Evolutionary conservation across 164 flowering plant species (phyloP).

Genomic region (Sedum album): DNA sequence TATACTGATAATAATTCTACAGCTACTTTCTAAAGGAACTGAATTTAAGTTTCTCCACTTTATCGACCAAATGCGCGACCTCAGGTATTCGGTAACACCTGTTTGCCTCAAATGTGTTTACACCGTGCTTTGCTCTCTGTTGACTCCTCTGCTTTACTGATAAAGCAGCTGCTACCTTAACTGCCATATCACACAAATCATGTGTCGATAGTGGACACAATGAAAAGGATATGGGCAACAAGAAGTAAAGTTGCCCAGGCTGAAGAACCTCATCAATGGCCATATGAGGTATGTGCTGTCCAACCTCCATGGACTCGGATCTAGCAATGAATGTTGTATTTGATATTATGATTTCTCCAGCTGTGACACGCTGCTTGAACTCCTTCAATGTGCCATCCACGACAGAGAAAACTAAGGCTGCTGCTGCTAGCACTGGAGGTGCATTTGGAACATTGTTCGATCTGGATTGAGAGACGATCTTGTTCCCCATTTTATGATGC

Average conservation of each 20-base stretch:
- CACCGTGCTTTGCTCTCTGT: not conserved
- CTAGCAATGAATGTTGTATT: not conserved
- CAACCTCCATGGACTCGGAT: conserved; percentile 5
- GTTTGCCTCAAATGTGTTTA: not conserved
- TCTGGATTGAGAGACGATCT: not conserved
- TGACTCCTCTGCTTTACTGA: not conserved
- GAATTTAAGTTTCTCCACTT: not conserved
- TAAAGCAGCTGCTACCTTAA: not conserved
- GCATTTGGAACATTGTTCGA: not conserved
- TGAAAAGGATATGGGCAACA: not conserved
- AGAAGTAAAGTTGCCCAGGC: conserved; percentile 5
- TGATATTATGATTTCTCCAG: not conserved
- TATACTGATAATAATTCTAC: not conserved
- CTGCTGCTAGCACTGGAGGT: not conserved
- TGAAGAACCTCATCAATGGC: not conserved
- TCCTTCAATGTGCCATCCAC: not conserved
- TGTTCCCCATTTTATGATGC: conserved; percentile 3
- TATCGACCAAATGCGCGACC: not conserved
- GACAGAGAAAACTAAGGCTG: not conserved
- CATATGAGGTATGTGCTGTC: too few relatives aligned
- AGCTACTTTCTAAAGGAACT: not conserved
- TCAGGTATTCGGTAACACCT: not conserved
- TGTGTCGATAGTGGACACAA: not conserved
- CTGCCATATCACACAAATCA: conserved; percentile 8
- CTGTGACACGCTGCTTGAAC: conserved; percentile 4